Evolutionary conservation across 2,329 filamentous ascomycete genomes (phyloP).

Genomic region (Diaporthe sp.): DNA sequence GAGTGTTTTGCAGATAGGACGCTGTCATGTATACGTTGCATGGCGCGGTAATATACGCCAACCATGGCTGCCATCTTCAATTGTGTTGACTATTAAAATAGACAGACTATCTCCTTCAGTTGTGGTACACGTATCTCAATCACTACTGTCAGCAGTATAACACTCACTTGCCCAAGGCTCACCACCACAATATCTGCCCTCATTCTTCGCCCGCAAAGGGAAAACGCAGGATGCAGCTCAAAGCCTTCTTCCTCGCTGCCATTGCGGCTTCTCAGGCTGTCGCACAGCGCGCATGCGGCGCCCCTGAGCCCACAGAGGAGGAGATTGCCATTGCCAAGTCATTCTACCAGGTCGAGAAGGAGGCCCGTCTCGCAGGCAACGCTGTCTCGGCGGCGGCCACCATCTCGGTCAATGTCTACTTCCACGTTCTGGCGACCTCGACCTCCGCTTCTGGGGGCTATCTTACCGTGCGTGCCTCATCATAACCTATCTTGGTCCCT

Average conservation of each 20-base stretch:
- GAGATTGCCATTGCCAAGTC: conserved; percentile 39
- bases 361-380: conserved; percentile 36
- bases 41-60: neutral
- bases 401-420: conserved; percentile 46
- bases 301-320: conserved; percentile 40
- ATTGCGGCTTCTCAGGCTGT: conserved; percentile 15
- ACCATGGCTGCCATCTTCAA: neutral
- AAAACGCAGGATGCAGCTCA: conserved; percentile 27
- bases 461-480: conserved; percentile 44
- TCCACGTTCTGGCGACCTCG: conserved; percentile 46
- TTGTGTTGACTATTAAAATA: neutral
- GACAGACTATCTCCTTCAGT: neutral
- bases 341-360: conserved; percentile 40
- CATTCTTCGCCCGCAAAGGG: too few relatives aligned
- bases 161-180: neutral
- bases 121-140: neutral
- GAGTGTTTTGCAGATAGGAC: neutral
- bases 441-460: conserved; percentile 47
- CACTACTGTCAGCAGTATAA: neutral
- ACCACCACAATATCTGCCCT: neutral
- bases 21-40: neutral
- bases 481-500: neutral
- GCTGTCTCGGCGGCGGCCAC: conserved; percentile 37
- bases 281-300: conserved; percentile 38
- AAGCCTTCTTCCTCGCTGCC: conserved; percentile 5